Evolutionary conservation across 225 moss, liverwort and hornwort species (phyloP).

Genomic region (Sphagnum tenellum): DNA sequence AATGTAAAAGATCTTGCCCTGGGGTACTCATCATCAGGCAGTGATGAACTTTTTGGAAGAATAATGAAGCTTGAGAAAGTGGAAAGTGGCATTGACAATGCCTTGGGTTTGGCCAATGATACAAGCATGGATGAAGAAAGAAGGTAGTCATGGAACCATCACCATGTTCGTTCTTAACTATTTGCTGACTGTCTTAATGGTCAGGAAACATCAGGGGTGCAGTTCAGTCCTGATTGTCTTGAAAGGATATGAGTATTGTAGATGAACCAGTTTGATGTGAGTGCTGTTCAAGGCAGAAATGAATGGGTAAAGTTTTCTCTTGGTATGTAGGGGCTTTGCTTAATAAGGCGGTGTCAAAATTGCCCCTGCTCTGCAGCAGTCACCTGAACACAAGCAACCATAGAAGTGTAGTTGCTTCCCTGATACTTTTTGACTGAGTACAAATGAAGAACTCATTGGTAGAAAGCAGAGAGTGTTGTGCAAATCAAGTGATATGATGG

Average conservation of each 20-base stretch:
- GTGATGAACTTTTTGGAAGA: constrained; percentile 65
- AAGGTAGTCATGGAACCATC: constrained; percentile 31
- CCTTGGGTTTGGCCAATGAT: constrained; percentile 54
- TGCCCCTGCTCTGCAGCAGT: no score
- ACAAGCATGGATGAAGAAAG: constrained; percentile 89
- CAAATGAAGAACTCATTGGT: no score
- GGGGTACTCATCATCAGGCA: constrained; percentile 85
- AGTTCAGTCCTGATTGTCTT: not conserved
- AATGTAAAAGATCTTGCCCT: constrained; percentile 74
- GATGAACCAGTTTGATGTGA: no score
- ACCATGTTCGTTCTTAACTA: not conserved
- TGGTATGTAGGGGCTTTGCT: no score
- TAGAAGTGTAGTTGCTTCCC: no score
- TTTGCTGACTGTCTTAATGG: not conserved
- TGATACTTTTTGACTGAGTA: no score
- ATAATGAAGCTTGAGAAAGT: constrained; percentile 59
- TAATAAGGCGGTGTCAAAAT: no score
- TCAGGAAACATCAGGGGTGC: no score
- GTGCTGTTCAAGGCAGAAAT: no score
- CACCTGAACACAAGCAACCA: no score
- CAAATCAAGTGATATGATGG: no score
- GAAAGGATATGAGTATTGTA: not conserved
- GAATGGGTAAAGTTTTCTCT: not conserved
- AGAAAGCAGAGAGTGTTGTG: no score
- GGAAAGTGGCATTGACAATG: constrained; percentile 44